phyloP scores from a whole-genome alignment of 1,284 basidiomycete species.

The Ganoderma leucocontextum region DNA sequence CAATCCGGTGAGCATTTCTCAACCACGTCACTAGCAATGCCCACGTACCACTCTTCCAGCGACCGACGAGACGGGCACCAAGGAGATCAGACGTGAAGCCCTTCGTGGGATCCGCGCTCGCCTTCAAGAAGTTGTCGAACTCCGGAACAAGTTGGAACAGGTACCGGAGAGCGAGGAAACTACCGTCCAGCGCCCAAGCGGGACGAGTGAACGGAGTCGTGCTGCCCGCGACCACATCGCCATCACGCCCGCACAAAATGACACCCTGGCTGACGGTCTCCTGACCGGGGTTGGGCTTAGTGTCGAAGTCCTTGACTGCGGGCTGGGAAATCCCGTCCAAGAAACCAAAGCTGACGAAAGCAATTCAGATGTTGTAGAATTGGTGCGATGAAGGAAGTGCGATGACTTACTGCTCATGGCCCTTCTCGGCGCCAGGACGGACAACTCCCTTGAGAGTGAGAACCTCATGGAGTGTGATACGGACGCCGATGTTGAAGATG shows the following conservation, averaged over 20 bases:
- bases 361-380: not conserved
- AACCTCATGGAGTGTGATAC: constrained; percentile 43
- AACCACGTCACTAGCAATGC: not conserved
- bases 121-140: constrained; percentile 56
- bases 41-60: constrained; percentile 65
- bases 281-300: constrained; percentile 46
- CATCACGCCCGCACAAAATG: constrained; percentile 44
- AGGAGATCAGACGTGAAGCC: constrained; percentile 50
- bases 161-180: constrained; percentile 64
- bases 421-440: constrained; percentile 45
- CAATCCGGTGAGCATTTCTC: not conserved
- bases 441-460: constrained; percentile 42
- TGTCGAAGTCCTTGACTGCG: constrained; percentile 45
- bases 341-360: constrained; percentile 45
- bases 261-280: constrained; percentile 42
- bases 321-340: constrained; percentile 53
- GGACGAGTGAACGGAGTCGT: constrained; percentile 43
- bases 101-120: constrained; percentile 49
- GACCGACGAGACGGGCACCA: constrained; percentile 61
- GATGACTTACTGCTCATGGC: constrained; percentile 44
- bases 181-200: constrained; percentile 58
- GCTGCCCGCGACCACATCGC: constrained; percentile 37
- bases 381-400: not conserved
- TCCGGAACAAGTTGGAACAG: constrained; percentile 64
- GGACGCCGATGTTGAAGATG: constrained; percentile 31